Evolutionary conservation across 1,284 basidiomycete genomes (phyloP).

Genomic region (Malassezia dermatis): DNA sequence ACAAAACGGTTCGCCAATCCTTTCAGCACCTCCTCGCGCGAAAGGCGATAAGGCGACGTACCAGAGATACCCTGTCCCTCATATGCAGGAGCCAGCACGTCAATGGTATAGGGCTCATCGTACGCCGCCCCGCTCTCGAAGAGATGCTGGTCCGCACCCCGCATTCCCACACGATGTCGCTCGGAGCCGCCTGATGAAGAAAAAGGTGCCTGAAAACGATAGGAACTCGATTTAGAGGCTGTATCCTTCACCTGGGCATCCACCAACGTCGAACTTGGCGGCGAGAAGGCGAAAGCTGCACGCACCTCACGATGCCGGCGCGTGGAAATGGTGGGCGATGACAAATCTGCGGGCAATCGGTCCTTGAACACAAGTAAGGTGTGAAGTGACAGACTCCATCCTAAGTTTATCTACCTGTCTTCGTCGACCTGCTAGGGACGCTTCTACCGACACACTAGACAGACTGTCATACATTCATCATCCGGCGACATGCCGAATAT

Average conservation of each 20-base stretch:
- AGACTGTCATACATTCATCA: neutral
- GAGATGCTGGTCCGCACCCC: neutral
- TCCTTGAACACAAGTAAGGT: neutral
- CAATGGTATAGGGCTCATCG: slow-evolving; percentile 4
- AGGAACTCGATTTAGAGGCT: slow-evolving; percentile 7
- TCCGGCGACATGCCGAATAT: neutral
- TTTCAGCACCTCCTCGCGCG: slow-evolving; percentile 40
- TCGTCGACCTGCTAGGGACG: neutral
- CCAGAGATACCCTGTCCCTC: neutral
- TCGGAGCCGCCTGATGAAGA: neutral
- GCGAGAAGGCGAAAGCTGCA: neutral
- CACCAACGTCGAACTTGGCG: neutral
- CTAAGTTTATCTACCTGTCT: neutral
- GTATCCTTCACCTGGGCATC: slow-evolving; percentile 1
- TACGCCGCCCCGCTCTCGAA: neutral
- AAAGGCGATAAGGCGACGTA: slow-evolving; percentile 23
- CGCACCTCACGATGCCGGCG: slow-evolving; percentile 8
- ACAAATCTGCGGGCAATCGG: neutral
- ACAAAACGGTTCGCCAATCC: slow-evolving; percentile 46
- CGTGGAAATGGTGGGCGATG: slow-evolving; percentile 10
- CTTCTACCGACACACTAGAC: neutral
- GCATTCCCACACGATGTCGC: neutral
- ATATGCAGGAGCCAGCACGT: slow-evolving; percentile 15
- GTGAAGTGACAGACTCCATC: neutral
- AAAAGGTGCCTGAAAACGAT: neutral